These are phyloP conservation scores for Haematococcus lacustris DNA, from an alignment of 139 green algal genomes.

Conservation along the genomic window DNA sequence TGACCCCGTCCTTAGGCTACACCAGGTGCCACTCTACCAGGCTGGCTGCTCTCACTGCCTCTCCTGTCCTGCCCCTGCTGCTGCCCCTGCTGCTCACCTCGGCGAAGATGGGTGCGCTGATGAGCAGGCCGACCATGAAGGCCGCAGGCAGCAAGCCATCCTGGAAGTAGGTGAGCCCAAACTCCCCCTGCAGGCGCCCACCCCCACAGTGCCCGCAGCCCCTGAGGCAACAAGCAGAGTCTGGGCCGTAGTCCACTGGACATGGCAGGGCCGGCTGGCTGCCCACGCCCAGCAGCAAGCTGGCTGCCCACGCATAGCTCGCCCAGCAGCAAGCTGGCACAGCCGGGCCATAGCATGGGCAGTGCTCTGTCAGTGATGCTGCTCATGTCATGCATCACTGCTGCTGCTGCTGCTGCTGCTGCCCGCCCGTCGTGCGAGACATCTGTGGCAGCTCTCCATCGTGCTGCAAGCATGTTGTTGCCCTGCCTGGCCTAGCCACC, in stretches of 20 bases:
- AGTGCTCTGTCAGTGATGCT: too few species aligned
- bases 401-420: too few species aligned
- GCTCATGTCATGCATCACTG: too few species aligned
- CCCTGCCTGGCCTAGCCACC: neutral
- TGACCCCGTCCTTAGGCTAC: too few species aligned
- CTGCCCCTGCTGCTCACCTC: slow-evolving; percentile 46
- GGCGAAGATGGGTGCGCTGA: slow-evolving; percentile 85
- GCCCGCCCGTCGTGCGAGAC: too few species aligned
- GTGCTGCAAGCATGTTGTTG: neutral
- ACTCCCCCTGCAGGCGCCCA: slow-evolving; percentile 73
- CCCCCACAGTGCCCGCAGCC: too few species aligned
- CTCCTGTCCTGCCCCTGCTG: too few species aligned
- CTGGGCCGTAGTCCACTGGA: neutral
- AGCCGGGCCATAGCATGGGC: too few species aligned
- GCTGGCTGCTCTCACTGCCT: too few species aligned
- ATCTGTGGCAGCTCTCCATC: too few species aligned
- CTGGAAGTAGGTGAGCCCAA: slow-evolving; percentile 76
- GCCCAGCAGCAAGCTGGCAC: neutral
- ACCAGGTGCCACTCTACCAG: too few species aligned
- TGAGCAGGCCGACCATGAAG: slow-evolving; percentile 94
- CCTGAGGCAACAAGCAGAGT: too few species aligned
- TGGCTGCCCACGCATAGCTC: neutral
- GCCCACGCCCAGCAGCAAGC: neutral
- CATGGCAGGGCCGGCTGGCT: neutral
- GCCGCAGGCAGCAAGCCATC: slow-evolving; percentile 82